Evolutionary conservation across 495 filamentous ascomycete genomes (phyloP), one percentile per base, ranked within the genome.

Genomic region (Hypomontagnella monticulosa): DNA sequence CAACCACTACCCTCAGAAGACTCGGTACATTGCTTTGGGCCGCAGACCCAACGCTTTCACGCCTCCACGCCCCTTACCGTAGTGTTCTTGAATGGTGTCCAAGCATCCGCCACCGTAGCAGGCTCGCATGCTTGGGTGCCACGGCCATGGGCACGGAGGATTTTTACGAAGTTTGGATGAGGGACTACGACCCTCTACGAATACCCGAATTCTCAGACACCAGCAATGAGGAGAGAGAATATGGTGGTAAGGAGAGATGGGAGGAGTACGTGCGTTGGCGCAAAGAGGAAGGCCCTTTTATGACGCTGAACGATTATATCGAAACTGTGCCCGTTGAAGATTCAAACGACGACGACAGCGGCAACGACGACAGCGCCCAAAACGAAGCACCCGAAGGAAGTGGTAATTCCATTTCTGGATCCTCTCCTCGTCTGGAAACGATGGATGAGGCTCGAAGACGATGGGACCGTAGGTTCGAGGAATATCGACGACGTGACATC

Each of bases 31-130:
- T 81, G 12, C 55, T 76, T 3, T 80, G 72, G 57, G 74, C 75
- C 10, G 76, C 76, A 27, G 77, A 79, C 41, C 75, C 71, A 0
- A 69, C 73, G 38, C 16, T 81, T 8, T 71, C 76, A 23, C 64
- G 60, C 11, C 50, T 83, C 0, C 79, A 81, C 56, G 40, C 67
- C 3, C 72, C 72, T 0, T 71, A 56, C 62, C 62, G 69, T 2
- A 61, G 61, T 2, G 19, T 61, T 8, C n/a, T 37, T 8, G 0
- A 3, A 1, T 68, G 53, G n/a, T 40, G 38, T 0, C 23, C 14
- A 0, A 68, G 66, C 27, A 52, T 72, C 10, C 61, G 66, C 12
- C 33, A 61, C 30, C 11, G 19, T 1, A 69, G 59, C 41, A 48
- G 14, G 9, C 57, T 72, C 3, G 60, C 69, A 10, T 40, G 23